Evolutionary conservation across 176 grass and related monocot species (phyloP).

Genomic region (Neostapfia colusana): DNA sequence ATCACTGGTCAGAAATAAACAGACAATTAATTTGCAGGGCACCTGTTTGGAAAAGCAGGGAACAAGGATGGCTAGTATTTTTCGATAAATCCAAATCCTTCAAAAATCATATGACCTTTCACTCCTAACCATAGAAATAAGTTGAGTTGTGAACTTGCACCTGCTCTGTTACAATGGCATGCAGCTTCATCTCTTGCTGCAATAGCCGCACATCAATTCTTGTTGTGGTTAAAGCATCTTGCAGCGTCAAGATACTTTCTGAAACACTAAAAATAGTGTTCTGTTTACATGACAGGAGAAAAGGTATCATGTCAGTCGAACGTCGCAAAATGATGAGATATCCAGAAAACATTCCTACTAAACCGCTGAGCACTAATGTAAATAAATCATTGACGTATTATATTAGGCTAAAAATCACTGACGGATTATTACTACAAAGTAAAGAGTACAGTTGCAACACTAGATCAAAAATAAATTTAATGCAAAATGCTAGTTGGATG

Average conservation of each 20-base stretch:
- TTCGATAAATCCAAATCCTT: background rate
- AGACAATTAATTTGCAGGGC: background rate
- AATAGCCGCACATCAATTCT: slow-evolving; percentile 48
- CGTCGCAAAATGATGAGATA: background rate
- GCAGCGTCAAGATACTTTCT: slow-evolving; percentile 43
- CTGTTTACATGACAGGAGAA: slow-evolving; percentile 40
- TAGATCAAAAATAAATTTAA: background rate
- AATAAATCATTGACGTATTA: background rate
- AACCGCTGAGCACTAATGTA: background rate
- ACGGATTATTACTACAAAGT: background rate
- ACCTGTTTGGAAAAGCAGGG: background rate
- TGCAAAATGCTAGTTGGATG: background rate
- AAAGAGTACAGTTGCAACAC: no score
- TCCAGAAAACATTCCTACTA: background rate
- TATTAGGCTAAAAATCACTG: background rate
- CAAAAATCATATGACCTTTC: background rate
- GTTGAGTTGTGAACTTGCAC: slow-evolving; percentile 28
- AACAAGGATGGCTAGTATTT: background rate
- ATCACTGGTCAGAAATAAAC: slow-evolving; percentile 2
- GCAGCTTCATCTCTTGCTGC: slow-evolving; percentile 49
- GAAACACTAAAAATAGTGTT: slow-evolving; percentile 46
- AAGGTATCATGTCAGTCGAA: slow-evolving; percentile 22
- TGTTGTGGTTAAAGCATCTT: slow-evolving; percentile 40
- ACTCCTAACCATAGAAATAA: background rate
- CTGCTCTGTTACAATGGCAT: slow-evolving; percentile 58